Base-by-base conservation (phyloP, 805 yeast species). In the Ogataea paradorogensis region DNA sequence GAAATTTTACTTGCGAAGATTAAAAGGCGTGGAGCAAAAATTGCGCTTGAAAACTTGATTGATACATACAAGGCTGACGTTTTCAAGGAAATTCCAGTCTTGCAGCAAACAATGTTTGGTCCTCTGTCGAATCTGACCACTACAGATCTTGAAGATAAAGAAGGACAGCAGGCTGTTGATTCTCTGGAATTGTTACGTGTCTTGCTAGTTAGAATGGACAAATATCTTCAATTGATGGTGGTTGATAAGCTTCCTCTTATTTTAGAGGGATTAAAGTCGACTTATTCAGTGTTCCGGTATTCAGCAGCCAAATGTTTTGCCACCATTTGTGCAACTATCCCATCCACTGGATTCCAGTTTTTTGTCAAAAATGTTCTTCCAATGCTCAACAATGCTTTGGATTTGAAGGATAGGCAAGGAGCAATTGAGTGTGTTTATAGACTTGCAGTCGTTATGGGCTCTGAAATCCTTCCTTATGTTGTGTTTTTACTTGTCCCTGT, bases 401-500 rank as follows among this genome's bases (percentile, higher is more conserved):
- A 75, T 23, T 65, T 81, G 7, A 71, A 66, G 18, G 83, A 81
- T 45, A 76, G 99, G 46, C 97, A 91, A 66, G 99, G 99, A 55
- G 89, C 95, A 6, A 84, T 88, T 40, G 99, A 93, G 63, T 78
- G 93, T 16, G 74, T 91, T 7, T 90, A 87, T 58, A 97, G 93
- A 56, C 69, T 93, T 33, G 79, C 95, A 2, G 70, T 72, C 27
- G 74, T 84, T 3, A 88, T 93, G 96, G 97, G 95, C 1, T 70
- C 86, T 7, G 84, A 78, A 45, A 88, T 95, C 40, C 67, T 93
- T 45, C 99, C 99, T 0, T 93, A 91, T 61, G 90, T 93, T 33
- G 95, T 93, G 26, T 93, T 93, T 61, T 74, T 93, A 53, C 88
- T 93, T 60, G 98, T 95, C 20, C 99, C 99, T 9, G 88, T 93